Percentiles rank a stretch among this genome's conserved stretches.
phyloP scores from a whole-genome alignment of 2,329 filamentous ascomycete species.

The Chrysoporthe austroafricana region DNA sequence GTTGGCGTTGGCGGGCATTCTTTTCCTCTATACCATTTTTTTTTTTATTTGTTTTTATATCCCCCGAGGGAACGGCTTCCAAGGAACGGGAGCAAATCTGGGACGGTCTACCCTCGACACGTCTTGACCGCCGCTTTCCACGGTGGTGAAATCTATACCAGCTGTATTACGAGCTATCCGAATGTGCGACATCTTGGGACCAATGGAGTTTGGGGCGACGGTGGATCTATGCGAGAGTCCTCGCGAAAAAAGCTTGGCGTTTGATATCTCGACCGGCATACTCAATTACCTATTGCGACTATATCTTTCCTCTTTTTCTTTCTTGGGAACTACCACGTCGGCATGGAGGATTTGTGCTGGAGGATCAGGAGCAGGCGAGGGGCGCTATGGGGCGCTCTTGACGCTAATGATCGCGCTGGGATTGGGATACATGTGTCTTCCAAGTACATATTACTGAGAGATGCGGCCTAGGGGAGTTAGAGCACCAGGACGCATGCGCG shows the following conservation, averaged over 20 bases:
- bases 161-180: conserved; percentile 5
- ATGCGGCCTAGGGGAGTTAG: neutral
- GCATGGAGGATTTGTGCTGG: neutral
- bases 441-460: neutral
- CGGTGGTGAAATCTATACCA: neutral
- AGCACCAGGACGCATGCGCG: neutral
- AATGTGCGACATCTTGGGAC: conserved; percentile 6
- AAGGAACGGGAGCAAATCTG: neutral
- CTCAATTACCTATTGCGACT: neutral
- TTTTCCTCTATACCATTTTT: neutral
- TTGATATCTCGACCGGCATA: neutral
- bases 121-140: neutral
- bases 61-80: neutral
- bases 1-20: neutral
- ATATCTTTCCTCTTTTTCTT: neutral
- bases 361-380: neutral
- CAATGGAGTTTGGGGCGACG: conserved; percentile 6
- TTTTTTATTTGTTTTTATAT: neutral
- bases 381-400: neutral
- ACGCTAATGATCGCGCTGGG: neutral
- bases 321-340: neutral
- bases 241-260: conserved; percentile 5
- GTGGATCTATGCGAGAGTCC: neutral
- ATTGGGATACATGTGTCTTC: neutral
- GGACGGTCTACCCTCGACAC: neutral